Conservation (phyloP, 139 green algal genomes). For the Micromonas pusilla region DNA sequence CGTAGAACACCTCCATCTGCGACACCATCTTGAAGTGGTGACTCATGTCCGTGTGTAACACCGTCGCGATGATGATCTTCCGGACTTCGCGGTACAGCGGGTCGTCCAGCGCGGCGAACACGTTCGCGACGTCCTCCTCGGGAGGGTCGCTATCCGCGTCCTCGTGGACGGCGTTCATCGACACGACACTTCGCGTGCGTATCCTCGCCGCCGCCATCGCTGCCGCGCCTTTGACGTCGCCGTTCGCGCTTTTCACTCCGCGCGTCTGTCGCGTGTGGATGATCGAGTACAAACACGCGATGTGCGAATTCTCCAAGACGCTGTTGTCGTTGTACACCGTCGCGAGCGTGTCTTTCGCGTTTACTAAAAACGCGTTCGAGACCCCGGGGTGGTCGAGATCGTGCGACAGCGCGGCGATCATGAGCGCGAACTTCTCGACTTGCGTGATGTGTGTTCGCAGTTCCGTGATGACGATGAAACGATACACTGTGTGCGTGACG, state of each 20-base stretch:
- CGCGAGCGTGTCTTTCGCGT: conserved; percentile 41
- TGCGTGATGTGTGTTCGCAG: conserved; percentile 21
- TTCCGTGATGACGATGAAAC: conserved; percentile 39
- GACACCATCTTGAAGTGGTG: conserved; percentile 64
- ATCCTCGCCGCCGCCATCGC: no score
- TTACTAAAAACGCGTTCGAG: conserved; percentile 59
- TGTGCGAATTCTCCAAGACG: conserved; percentile 56
- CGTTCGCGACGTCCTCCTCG: conserved; percentile 26
- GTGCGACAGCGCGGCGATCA: conserved; percentile 56
- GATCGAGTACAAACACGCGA: conserved; percentile 45
- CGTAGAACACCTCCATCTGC: conserved; percentile 51
- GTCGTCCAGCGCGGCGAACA: conserved; percentile 38
- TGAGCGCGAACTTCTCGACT: conserved; percentile 47
- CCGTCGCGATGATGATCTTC: conserved; percentile 46
- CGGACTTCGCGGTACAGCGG: conserved; percentile 43
- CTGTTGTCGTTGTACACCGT: conserved; percentile 57
- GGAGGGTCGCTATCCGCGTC: conserved; percentile 35
- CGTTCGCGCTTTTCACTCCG: neutral
- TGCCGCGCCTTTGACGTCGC: neutral
- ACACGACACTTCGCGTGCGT: neutral
- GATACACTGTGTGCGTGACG: conserved; percentile 51
- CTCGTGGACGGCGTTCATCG: conserved; percentile 14
- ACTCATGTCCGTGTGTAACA: conserved; percentile 65
- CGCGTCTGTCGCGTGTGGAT: conserved; percentile 12
- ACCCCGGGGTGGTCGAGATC: conserved; percentile 63